Evolutionary conservation across 2,329 filamentous ascomycete genomes (phyloP), one percentile per base, ranked within the genome.

Genomic region (Fusarium denticulatum): DNA sequence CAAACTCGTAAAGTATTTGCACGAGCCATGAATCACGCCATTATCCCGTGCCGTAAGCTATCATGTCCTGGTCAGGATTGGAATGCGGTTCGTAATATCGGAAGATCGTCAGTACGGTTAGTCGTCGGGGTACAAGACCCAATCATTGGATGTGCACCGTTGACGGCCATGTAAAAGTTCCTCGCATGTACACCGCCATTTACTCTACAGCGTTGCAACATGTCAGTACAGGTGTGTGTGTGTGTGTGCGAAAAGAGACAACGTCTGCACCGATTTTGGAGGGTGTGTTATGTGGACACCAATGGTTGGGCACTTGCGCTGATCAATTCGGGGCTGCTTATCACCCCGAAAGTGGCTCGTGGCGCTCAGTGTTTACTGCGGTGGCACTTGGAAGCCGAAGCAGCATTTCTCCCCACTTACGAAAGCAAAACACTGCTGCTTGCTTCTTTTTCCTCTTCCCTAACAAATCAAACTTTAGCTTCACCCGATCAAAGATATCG

Each of bases 51-150:
- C 20, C 5, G 2, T 32, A 9, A 18, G 15, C 5, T 32, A n/a
- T 13, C 22, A 2, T 24, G 22, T 24, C 18, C 15, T 10, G 15
- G 8, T 14, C 8, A 10, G 0, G 7, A 24, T 5, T 18, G 22
- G 15, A 32, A 14, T n/a, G 3, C 9, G 11, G 11, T 28, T n/a
- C 10, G 24, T 24, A 34, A 28, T 39, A 28, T 53, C 50, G 34
- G 50, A 37, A 24, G 16, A 11, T 9, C n/a, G 4, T 20, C 14
- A 3, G 12, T 24, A 7, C 8, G 10, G 30, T 18, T 5, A 24
- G 10, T 15, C 12, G 13, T 11, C 12, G 18, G 12, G n/a, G 32
- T 52, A 24, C 32, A 1, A 26, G 16, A 10, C 12, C 34, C 34
- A 20, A 39, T 37, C 6, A 39, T 9, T 13, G 20, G 34, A 28